Conservation (phyloP, 108 stramenopile species). For the Stephanodiscus triporus region DNA sequence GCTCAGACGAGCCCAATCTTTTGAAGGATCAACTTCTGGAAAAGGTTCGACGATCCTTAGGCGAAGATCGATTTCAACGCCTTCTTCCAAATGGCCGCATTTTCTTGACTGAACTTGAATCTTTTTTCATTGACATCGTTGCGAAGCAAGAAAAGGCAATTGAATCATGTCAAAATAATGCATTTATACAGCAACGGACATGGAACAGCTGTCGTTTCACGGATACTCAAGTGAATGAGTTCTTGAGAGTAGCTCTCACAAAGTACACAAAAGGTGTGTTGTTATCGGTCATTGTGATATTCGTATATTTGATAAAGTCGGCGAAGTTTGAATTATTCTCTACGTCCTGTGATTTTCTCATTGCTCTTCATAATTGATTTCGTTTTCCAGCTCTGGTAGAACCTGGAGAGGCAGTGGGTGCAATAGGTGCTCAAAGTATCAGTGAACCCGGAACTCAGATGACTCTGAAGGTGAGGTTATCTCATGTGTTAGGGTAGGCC, state of each 20-base stretch:
- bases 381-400: conserved; percentile 59
- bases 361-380: background rate
- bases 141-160: conserved; percentile 57
- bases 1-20: conserved; percentile 58
- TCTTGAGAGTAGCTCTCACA: conserved; percentile 69
- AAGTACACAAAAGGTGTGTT: conserved; percentile 79
- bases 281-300: background rate
- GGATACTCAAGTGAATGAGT: conserved; percentile 67
- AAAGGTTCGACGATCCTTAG: conserved; percentile 53
- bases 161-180: conserved; percentile 17
- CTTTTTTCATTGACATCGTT: conserved; percentile 65
- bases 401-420: conserved; percentile 97
- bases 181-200: conserved; percentile 37
- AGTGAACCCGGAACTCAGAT: conserved; percentile 98
- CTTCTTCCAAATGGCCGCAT: conserved; percentile 72
- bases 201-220: conserved; percentile 86
- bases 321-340: background rate
- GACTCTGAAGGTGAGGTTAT: conserved; percentile 82
- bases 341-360: background rate
- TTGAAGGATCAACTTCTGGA: conserved; percentile 52
- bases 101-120: conserved; percentile 71
- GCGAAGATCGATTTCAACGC: conserved; percentile 61
- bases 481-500: too few species aligned
- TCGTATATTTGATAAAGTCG: too few species aligned
- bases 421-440: conserved; percentile 97